These are phyloP conservation scores for Gossypium rotundifolium DNA, from an alignment of 345 rosid species.

Conservation along the genomic window DNA sequence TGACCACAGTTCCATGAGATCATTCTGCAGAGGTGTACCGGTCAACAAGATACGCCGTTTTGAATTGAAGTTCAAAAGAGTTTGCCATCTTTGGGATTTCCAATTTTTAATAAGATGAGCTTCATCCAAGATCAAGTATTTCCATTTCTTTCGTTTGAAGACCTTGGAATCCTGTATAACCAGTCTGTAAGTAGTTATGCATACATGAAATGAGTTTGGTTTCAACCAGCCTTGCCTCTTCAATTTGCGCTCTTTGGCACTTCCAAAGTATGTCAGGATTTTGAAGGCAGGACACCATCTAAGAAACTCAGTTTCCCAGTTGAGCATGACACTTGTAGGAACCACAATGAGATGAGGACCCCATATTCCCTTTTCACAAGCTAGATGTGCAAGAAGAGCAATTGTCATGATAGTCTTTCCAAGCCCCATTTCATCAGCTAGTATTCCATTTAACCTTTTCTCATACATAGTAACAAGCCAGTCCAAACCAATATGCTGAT, in stretches of 20 bases:
- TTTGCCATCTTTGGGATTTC: constrained; percentile 99
- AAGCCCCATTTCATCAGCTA: constrained; percentile 99
- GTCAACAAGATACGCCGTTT: constrained; percentile 92
- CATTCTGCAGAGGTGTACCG: constrained; percentile 98
- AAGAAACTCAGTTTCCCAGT: constrained; percentile 99
- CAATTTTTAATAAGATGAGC: constrained; percentile 99
- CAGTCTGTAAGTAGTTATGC: constrained; percentile 95
- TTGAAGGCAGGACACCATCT: constrained; percentile 99
- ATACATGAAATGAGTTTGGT: constrained; percentile 86
- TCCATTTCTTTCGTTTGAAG: constrained; percentile 99
- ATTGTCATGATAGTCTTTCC: constrained; percentile 99
- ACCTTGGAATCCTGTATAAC: constrained; percentile 94
- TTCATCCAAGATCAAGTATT: constrained; percentile 96
- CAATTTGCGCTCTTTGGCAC: constrained; percentile 92
- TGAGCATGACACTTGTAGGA: constrained; percentile 99
- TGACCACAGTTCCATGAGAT: constrained; percentile 99
- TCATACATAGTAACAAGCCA: constrained; percentile 99
- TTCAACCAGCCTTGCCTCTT: constrained; percentile 99
- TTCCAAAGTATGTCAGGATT: constrained; percentile 97
- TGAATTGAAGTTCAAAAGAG: constrained; percentile 94
- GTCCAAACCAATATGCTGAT: constrained; percentile 98
- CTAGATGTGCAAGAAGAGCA: constrained; percentile 94
- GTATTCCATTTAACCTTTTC: constrained; percentile 92
- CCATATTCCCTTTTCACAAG: constrained; percentile 99
- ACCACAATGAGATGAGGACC: constrained; percentile 99